Evolutionary conservation across 192 early-diverging fungal genomes (phyloP).

Genomic region (Globomyces pollinis-pini): DNA sequence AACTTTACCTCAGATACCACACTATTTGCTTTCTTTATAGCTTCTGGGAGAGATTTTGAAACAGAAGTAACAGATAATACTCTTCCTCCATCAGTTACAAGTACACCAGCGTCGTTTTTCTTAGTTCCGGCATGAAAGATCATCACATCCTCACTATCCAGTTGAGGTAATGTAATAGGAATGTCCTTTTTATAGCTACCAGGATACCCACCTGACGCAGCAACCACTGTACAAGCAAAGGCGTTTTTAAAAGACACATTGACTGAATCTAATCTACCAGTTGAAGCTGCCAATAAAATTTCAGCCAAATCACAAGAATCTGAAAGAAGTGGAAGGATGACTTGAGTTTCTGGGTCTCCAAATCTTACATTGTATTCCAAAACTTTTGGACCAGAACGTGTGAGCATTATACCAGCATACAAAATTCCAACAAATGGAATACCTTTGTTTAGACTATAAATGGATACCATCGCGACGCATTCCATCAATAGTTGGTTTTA

Average conservation of each 20-base stretch:
- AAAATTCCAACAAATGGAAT: slow-evolving; percentile 93
- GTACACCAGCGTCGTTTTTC: slow-evolving; percentile 39
- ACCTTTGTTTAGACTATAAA: no score
- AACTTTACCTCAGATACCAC: slow-evolving; percentile 58
- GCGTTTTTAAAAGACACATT: slow-evolving; percentile 60
- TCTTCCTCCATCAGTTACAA: slow-evolving; percentile 88
- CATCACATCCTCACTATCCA: slow-evolving; percentile 33
- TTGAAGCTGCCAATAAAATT: slow-evolving; percentile 77
- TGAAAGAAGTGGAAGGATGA: slow-evolving; percentile 82
- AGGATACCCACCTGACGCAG: slow-evolving; percentile 91
- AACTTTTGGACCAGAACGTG: slow-evolving; percentile 80
- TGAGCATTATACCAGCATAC: slow-evolving; percentile 96
- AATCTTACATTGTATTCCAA: slow-evolving; percentile 98
- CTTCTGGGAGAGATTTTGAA: slow-evolving; percentile 60
- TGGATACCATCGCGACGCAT: slow-evolving; percentile 89
- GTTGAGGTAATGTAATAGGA: slow-evolving; percentile 55
- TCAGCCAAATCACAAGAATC: slow-evolving; percentile 78
- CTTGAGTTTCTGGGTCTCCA: slow-evolving; percentile 98
- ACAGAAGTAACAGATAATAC: slow-evolving; percentile 89
- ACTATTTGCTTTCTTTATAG: slow-evolving; percentile 72
- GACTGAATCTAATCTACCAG: slow-evolving; percentile 87
- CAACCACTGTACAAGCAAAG: slow-evolving; percentile 84
- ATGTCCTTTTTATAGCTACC: slow-evolving; percentile 76
- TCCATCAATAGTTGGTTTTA: slow-evolving; percentile 90
- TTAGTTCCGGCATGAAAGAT: slow-evolving; percentile 95